Evolutionary conservation across 148 eudicot genomes (phyloP), one percentile per base, ranked within the genome.

Genomic region (Silene latifolia): DNA sequence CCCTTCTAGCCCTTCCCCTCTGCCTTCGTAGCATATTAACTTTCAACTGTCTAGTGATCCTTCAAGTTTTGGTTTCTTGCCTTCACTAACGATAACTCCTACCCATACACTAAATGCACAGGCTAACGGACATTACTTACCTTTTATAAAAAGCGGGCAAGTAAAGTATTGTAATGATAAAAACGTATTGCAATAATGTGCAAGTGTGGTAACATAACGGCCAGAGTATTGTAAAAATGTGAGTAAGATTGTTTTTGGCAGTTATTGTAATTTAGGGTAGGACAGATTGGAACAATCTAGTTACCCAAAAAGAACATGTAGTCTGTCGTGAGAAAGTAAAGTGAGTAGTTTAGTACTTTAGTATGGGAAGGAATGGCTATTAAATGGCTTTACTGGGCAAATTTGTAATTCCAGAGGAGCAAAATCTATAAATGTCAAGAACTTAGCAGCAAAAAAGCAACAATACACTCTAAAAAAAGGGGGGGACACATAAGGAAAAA

Each of bases 361-460:
- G 56, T 51, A 51, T 51, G 56, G 56, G 56, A 51, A 51, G 15
- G 56, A 51, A 8, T 62, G 23, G 25, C 66, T 62, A 25, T 62
- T 8, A 25, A 4, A 62, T 23, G 35, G 17, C 18, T 23, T 24
- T 12, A 62, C 17, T 62, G 35, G 18, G 66, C 18, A 62, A 25
- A 62, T 21, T 8, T 60, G 14, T 29, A 29, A 14, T 64, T 64
- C 44, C 44, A 64, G 68, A 25, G 68, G 35, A 11, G 46, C 20
- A 64, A 64, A 29, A 64, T 39, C 44, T 64, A 64, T 27, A 29
- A 64, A 64, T n/a, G 9, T 64, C 68, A 64, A 29, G 1, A 27
- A 64, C 39, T 27, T 12, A 64, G 68, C 46, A 64, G 15, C 8
- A 64, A 64, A 64, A 39, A 35, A 32, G 68, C 68, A 64, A 64